Evolutionary conservation across 768 basidiomycete species (phyloP), one percentile per base, ranked within the genome.

Genomic region (Termitomyces sp.): DNA sequence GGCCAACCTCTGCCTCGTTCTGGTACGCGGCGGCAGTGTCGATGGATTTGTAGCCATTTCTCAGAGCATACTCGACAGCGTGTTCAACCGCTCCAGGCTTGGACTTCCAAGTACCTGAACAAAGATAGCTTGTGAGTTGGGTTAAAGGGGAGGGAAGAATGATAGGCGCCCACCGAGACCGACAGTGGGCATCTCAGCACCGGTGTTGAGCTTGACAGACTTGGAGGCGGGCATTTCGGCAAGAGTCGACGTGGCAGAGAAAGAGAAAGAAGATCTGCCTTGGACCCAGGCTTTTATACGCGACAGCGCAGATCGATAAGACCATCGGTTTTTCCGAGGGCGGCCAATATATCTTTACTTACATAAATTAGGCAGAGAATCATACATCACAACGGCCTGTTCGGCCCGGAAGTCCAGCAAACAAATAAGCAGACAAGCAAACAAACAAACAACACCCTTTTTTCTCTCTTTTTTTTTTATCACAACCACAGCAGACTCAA

Each of bases 1-100:
- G 65, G 14, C 92, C 93, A 45, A 95, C 93, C 70, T 91, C 90
- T 36, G 76, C 74, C 71, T 94, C 90, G 67, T 93, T 94, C 52
- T 72, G 72, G 68, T 90, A 89, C 6, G 76, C 85, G 22, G 84
- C 73, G 10, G 87, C 88, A 55, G 85, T 89, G 68, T 87, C 87
- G 67, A 86, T 84, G 66, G 79, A 86, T 68, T 65, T 82, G 77
- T 94, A 94, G 3, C 92, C 93, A 45, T 76, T 74, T 66, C 78
- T 84, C 62, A 95, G 73, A 1, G 92, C 92, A 63, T 75, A 76
- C 63, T 85, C 80, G 54, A 94, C 92, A 22, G 92, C 92, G 41
- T 81, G 71, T 63, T 83, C 82, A 56, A 92, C 91, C 40, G 77
- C 77, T 49, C 87, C 89, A 3, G 90, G 84, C 55, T 75, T 61